Percentiles rank a stretch among this genome's conserved stretches.
Conservation (phyloP, 305 asterid genomes). For the Fraxinus velutina region DNA sequence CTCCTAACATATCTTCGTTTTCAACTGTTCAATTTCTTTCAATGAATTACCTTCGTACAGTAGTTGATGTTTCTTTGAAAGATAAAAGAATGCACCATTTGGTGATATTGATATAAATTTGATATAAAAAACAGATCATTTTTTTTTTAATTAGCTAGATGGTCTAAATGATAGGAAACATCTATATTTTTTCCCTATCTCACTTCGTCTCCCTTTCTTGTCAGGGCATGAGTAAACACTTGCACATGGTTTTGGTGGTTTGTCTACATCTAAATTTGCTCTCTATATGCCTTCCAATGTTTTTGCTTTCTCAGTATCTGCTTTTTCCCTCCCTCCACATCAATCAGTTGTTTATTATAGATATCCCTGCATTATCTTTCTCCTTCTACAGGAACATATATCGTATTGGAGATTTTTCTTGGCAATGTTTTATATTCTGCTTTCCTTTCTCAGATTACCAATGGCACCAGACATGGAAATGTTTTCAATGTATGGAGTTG, state of each 20-base stretch:
- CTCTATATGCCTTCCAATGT: not conserved
- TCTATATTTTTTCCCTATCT: not conserved
- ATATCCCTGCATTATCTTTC: not conserved
- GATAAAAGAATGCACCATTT: not conserved
- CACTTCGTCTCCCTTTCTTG: not conserved
- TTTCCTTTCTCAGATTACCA: conserved; percentile 58
- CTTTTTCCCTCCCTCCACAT: not conserved
- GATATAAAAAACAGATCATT: not conserved
- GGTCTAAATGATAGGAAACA: not conserved
- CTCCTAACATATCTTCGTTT: not conserved
- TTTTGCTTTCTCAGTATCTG: not conserved
- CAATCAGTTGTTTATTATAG: not conserved
- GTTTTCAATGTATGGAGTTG: conserved; percentile 86
- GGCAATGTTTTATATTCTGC: not conserved
- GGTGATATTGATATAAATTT: not conserved
- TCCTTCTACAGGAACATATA: not conserved
- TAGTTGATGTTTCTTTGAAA: not conserved
- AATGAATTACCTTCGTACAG: not conserved
- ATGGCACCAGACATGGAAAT: conserved; percentile 75
- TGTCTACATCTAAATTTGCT: not conserved
- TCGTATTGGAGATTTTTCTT: not conserved
- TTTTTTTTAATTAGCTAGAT: not conserved
- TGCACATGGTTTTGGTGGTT: not conserved
- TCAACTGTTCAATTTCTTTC: not conserved
- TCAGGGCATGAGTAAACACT: not conserved